These are phyloP conservation scores for Arbutus unedo DNA, from an alignment of 148 eudicot genomes.

Conservation along the genomic window DNA sequence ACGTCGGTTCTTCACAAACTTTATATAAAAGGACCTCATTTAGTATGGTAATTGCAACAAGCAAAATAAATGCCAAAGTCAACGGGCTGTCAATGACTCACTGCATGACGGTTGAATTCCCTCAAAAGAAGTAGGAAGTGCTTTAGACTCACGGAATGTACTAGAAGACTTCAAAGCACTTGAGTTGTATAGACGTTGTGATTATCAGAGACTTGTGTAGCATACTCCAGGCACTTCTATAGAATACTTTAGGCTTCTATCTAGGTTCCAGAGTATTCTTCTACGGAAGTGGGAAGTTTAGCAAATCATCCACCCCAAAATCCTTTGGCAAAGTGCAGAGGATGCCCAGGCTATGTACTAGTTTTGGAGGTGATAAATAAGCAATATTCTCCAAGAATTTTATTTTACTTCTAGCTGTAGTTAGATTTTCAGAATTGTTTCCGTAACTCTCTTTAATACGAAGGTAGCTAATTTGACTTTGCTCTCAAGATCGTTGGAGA, in stretches of 20 bases:
- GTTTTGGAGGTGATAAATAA: not conserved
- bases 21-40: not conserved
- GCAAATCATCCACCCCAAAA: not conserved
- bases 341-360: not conserved
- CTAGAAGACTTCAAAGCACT: constrained; percentile 1
- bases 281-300: not conserved
- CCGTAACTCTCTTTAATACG: not conserved
- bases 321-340: not conserved
- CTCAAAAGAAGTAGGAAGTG: not conserved
- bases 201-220: not conserved
- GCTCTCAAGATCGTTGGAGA: not conserved
- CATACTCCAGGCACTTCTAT: not conserved
- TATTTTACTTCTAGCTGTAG: not conserved
- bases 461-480: not conserved
- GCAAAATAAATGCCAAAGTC: not conserved
- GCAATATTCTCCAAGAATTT: not conserved
- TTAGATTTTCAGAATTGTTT: not conserved
- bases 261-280: not conserved
- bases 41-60: not conserved
- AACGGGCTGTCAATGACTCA: not conserved
- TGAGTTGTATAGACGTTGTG: not conserved
- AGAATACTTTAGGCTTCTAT: not conserved
- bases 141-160: not conserved
- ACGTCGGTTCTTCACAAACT: not conserved
- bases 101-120: not conserved